Percentiles rank a stretch among this genome's conserved stretches.
Evolutionary conservation across 1,139 yeast genomes (phyloP).

Genomic region (Blastobotrys malaysiensis): DNA sequence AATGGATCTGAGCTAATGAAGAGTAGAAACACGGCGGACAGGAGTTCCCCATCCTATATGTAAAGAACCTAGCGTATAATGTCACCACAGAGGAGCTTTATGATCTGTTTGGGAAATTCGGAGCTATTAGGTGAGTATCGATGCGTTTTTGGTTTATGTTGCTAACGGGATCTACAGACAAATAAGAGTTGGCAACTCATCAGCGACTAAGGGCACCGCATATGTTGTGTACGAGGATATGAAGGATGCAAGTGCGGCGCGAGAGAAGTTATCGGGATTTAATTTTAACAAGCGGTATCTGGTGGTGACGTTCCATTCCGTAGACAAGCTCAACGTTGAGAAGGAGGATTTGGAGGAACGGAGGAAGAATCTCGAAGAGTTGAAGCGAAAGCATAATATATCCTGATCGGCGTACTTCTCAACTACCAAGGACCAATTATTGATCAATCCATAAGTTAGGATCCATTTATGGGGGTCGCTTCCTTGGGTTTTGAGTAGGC

Average conservation of each 20-base stretch:
- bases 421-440: too few relatives aligned
- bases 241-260: slow-evolving; percentile 46
- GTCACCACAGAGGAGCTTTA: slow-evolving; percentile 46
- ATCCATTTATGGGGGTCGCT: too few relatives aligned
- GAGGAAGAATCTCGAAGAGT: slow-evolving; percentile 24
- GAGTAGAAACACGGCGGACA: not conserved
- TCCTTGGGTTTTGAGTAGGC: too few relatives aligned
- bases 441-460: too few relatives aligned
- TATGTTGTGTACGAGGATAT: slow-evolving; percentile 50
- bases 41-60: slow-evolving; percentile 37
- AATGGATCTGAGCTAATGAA: not conserved
- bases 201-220: slow-evolving; percentile 49
- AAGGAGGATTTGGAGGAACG: slow-evolving; percentile 25
- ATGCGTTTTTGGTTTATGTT: not conserved
- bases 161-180: slow-evolving; percentile 30
- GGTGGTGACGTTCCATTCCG: slow-evolving; percentile 44
- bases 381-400: slow-evolving; percentile 26
- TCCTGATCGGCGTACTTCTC: not conserved
- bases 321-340: slow-evolving; percentile 34
- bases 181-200: slow-evolving; percentile 45
- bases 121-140: slow-evolving; percentile 40
- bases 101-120: slow-evolving; percentile 52
- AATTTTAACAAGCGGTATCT: slow-evolving; percentile 57
- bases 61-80: slow-evolving; percentile 56
- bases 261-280: slow-evolving; percentile 53